Evolutionary conservation across 148 eudicot genomes (phyloP), one percentile per base, ranked within the genome.

Genomic region (Camellia lanceoleosa): DNA sequence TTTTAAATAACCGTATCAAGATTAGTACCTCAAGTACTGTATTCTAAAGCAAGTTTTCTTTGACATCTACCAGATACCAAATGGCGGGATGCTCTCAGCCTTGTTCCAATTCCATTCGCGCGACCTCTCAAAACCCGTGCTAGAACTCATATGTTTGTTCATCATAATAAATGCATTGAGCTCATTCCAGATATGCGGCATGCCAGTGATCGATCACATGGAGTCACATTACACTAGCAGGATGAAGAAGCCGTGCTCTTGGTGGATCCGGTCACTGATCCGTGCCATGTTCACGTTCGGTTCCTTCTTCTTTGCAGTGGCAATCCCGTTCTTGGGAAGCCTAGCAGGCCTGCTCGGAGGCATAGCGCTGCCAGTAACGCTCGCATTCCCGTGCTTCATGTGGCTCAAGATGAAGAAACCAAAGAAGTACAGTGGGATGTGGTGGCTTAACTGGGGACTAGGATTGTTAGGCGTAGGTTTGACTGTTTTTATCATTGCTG

Each of bases 331-430:
- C 80, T 64, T 89, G 58, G 83, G 92, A 8, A 89, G 92, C 79
- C 81, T 92, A n/a, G 90, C 91, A 7, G 94, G 97, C 2, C 66
- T 92, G 0, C 59, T 92, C 0, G 94, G 97, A 55, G 97, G 97
- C 2, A 79, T 90, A 2, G 82, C 89, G 0, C 66, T 90, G 52
- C 97, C 97, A 0, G 87, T 90, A 44, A 92, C 97, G 41, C 71
- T 92, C 41, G 97, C 94, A 0, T 89, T 89, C 69, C 97, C 97
- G 16, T 92, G 92, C 60, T 90, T 90, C 68, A 92, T 90, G 89
- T 92, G 97, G 97, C 63, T 85, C 0, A 89, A 83, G 76, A 67
- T 92, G 5, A 90, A 84, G 81, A 89, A 89, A 67, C 94, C 94
- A 0, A 87, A 88, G 71, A 78, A 19, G n/a, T 88, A 84, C 73